phyloP scores from a whole-genome alignment of 768 basidiomycete species.

The Kwoniella botswanensis region DNA sequence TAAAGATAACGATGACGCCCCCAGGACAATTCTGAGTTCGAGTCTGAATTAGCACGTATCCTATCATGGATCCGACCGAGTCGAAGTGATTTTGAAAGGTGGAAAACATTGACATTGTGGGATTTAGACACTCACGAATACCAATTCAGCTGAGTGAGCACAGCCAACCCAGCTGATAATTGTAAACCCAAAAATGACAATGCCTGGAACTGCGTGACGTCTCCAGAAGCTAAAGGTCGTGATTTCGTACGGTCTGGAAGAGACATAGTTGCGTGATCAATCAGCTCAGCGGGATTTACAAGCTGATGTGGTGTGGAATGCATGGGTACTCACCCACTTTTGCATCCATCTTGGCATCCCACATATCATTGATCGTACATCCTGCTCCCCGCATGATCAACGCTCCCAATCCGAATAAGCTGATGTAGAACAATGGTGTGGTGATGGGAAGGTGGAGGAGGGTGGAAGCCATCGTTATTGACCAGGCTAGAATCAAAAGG shows the following conservation, averaged over 20 bases:
- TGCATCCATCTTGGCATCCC: conserved; percentile 90
- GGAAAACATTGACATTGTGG: background rate
- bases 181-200: conserved; percentile 80
- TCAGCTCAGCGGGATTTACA: background rate
- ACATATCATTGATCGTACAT: conserved; percentile 98
- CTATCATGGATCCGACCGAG: too few species aligned
- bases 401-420: conserved; percentile 86
- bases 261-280: background rate
- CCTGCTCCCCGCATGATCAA: conserved; percentile 96
- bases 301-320: too few species aligned
- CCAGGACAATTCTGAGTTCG: conserved; percentile 76
- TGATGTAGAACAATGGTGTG: conserved; percentile 74
- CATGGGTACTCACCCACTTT: conserved; percentile 72
- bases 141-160: conserved; percentile 89
- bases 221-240: conserved; percentile 85
- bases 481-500: conserved; percentile 75
- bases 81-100: too few species aligned
- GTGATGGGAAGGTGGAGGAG: conserved; percentile 71
- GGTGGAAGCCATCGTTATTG: conserved; percentile 94
- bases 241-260: conserved; percentile 77
- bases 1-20: conserved; percentile 85
- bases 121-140: conserved; percentile 70
- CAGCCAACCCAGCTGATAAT: conserved; percentile 77
- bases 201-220: conserved; percentile 76
- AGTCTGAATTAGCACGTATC: background rate